Evolutionary conservation across 148 eudicot species (phyloP).

Genomic region (Rhododendron ovatum): DNA sequence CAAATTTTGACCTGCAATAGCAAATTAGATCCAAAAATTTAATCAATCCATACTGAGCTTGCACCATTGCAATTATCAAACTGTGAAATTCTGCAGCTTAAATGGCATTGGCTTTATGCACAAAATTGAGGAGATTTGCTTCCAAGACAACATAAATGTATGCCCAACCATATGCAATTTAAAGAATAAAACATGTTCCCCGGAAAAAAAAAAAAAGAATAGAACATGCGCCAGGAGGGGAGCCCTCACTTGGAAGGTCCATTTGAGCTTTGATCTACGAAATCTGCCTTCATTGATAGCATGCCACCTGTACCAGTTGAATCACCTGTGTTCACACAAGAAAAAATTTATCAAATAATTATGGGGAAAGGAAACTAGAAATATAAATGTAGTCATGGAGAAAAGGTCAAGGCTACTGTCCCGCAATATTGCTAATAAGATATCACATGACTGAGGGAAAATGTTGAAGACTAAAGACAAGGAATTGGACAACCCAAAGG

Average conservation of each 20-base stretch:
- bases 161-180: not conserved
- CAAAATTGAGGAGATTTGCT: not conserved
- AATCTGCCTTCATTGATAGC: slow-evolving; percentile 22
- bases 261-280: slow-evolving; percentile 26
- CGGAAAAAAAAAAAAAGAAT: no score
- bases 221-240: not conserved
- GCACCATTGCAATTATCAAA: not conserved
- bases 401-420: slow-evolving; percentile 5
- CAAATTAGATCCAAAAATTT: slow-evolving; percentile 14
- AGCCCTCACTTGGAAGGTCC: slow-evolving; percentile 43
- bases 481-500: not conserved
- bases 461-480: slow-evolving; percentile 42
- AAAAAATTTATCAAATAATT: not conserved
- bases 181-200: not conserved
- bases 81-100: not conserved
- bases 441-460: not conserved
- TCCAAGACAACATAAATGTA: not conserved
- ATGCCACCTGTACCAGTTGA: slow-evolving; percentile 26
- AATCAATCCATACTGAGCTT: not conserved
- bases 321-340: slow-evolving; percentile 26
- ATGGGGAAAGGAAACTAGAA: slow-evolving; percentile 32
- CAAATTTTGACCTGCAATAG: slow-evolving; percentile 31
- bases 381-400: slow-evolving; percentile 15
- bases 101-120: not conserved
- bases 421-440: slow-evolving; percentile 21